Evolutionary conservation across 345 rosid species (phyloP).

Genomic region (Pelargonium nanum): DNA sequence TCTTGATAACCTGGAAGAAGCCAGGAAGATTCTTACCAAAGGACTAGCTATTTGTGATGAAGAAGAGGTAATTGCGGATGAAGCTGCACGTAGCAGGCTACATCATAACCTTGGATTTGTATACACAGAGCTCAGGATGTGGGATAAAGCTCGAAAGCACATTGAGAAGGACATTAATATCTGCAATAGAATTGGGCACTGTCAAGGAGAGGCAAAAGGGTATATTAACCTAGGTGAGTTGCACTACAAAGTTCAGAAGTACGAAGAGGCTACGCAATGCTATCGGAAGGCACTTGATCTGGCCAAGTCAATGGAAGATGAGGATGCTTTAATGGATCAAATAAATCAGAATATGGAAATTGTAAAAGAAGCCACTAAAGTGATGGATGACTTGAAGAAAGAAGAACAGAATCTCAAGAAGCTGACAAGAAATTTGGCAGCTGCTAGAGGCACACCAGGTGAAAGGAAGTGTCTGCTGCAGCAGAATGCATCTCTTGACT

Average conservation of each 20-base stretch:
- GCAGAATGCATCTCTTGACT: slow-evolving; percentile 53
- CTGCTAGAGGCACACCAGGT: slow-evolving; percentile 48
- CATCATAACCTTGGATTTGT: slow-evolving; percentile 87
- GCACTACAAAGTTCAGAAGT: slow-evolving; percentile 63
- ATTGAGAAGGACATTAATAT: slow-evolving; percentile 71
- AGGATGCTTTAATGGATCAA: slow-evolving; percentile 56
- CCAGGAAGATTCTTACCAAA: slow-evolving; percentile 37
- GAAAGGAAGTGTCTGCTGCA: slow-evolving; percentile 61
- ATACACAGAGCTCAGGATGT: slow-evolving; percentile 53
- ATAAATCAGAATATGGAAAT: slow-evolving; percentile 49
- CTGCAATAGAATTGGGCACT: slow-evolving; percentile 59
- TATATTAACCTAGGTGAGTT: slow-evolving; percentile 87
- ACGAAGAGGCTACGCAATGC: slow-evolving; percentile 62
- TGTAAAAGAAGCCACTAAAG: slow-evolving; percentile 54
- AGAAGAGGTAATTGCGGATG: slow-evolving; percentile 64
- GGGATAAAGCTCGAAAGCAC: slow-evolving; percentile 66
- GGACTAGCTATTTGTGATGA: slow-evolving; percentile 80
- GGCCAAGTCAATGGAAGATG: slow-evolving; percentile 92
- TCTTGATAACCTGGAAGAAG: slow-evolving; percentile 73
- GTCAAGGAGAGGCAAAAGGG: slow-evolving; percentile 93
- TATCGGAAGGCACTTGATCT: slow-evolving; percentile 64
- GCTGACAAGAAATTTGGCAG: slow-evolving; percentile 37
- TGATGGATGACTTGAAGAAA: slow-evolving; percentile 57
- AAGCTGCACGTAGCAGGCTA: slow-evolving; percentile 78
- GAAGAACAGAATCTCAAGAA: slow-evolving; percentile 83